Evolutionary conservation across 2,329 filamentous ascomycete species (phyloP), one percentile per base, ranked within the genome.

Genomic region (Raffaelea deltoideospora): DNA sequence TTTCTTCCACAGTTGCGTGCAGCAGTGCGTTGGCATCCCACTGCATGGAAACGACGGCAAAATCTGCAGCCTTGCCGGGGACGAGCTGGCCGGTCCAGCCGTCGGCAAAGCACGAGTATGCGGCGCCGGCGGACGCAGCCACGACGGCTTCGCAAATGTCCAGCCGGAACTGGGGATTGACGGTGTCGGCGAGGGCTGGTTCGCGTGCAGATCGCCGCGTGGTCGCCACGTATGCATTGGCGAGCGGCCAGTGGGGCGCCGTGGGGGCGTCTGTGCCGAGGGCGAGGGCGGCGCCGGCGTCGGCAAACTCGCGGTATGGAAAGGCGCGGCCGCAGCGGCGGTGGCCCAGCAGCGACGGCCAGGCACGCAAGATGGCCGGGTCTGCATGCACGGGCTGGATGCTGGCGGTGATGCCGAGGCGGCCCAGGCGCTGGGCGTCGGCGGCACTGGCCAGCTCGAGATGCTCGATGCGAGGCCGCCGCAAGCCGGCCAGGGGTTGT

Each of bases 391-490:
- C 69, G 0, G 70, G 65, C 45, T 74, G 69, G 14, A 74, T 60
- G 1, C 66, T 71, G 0, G 70, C 69, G 1, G 68, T 73, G 53
- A 79, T 76, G 34, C 73, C 71, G 4, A 75, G 54, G 19, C 56
- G 48, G 6, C 72, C 74, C 1, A 79, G 61, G 1, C 73, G 57
- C 3, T 48, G 56, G 1, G 70, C 74, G 45, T 79, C 75, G 38
- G 60, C 57, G 0, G 60, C 58, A 0, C 61, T 62, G 0, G 72
- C 60, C 22, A 79, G 59, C 49, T 79, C 75, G 4, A 79, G 56
- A 47, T 79, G 75, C 53, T 79, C 75, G 44, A 79, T 72, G 14
- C 75, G 63, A 35, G 76, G 75, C 3, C 75, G 63, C 8, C 64
- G 61, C 1, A 14, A 0, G 62, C 58, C 22, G 36, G 22, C 19